Evolutionary conservation across 1,284 basidiomycete genomes (phyloP).

Genomic region (Schizophyllum commune): DNA sequence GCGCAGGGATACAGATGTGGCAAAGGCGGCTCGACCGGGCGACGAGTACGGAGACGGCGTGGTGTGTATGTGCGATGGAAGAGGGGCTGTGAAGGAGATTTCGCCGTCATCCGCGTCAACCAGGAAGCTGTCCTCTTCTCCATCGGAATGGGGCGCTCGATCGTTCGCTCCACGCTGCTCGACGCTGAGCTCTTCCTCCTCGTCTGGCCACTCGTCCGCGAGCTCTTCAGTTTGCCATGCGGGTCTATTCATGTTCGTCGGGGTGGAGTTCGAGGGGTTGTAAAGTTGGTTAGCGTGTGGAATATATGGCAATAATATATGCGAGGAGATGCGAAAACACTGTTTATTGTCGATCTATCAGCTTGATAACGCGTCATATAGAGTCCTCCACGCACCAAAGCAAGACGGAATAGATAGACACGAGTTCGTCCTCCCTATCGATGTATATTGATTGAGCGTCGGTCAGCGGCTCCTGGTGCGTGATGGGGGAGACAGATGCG

Average conservation of each 20-base stretch:
- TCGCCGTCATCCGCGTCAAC: slow-evolving; percentile 23
- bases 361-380: background rate
- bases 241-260: slow-evolving; percentile 26
- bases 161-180: slow-evolving; percentile 18
- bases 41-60: slow-evolving; percentile 9
- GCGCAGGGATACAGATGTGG: background rate
- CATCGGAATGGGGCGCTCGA: background rate
- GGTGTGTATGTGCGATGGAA: slow-evolving; percentile 46
- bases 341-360: background rate
- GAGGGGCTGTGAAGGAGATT: slow-evolving; percentile 53
- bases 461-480: background rate
- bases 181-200: slow-evolving; percentile 26
- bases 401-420: background rate
- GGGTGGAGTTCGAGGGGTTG: background rate
- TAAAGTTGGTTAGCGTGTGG: slow-evolving; percentile 3
- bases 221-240: slow-evolving; percentile 77
- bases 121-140: slow-evolving; percentile 5
- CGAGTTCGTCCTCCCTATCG: background rate
- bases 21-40: background rate
- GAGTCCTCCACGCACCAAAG: background rate
- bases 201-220: slow-evolving; percentile 72
- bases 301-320: background rate
- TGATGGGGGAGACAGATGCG: too few relatives aligned
- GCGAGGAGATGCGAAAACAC: slow-evolving; percentile 3
- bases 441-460: background rate